Evolutionary conservation across 2,329 filamentous ascomycete species (phyloP), one percentile per base, ranked within the genome.

Genomic region (Onygenales sp.): DNA sequence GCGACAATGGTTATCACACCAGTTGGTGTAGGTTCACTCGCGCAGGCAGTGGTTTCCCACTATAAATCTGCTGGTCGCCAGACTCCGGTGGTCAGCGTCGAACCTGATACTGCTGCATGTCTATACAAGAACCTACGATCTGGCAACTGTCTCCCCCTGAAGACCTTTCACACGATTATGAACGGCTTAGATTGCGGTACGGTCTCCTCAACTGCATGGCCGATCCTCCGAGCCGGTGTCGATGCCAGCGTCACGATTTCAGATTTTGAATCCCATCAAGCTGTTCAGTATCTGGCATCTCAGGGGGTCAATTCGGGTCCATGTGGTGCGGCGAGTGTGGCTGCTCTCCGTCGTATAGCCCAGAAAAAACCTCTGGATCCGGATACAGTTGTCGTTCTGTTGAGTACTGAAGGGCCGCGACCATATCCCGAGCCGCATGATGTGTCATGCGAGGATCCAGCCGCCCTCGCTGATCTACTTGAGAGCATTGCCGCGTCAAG

Each of bases 181-280:
- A 77, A 78, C 41, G 86, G 86, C 0, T 79, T 90, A 72, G 82
- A 87, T 58, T 90, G 86, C 56, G 85, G 85, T 0, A 87, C 83
- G 0, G 75, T 86, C 0, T 87, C 85, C 0, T 72, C 72, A 0
- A 81, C 78, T 0, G 83, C 85, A 0, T 91, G 85, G 83, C 74
- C 80, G 0, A 63, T 81, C 0, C 64, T 91, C 3, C 67, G 72
- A 7, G 63, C 71, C 0, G 79, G 82, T 0, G 75, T 88, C 0
- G 81, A 87, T 67, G 79, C 77, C 1, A 79, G 78, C 51, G 67
- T 84, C 0, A 78, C 77, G 0, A 75, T 90, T 0, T 80, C 78
- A 0, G 85, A 87, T 58, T 64, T 66, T 10, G 83, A 89, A 55
- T 75, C 80, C 0, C 85, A 89, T 59, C 54, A 70, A 0, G 81